Evolutionary conservation across 2,329 filamentous ascomycete genomes (phyloP), one percentile per base, ranked within the genome.

Genomic region (Intubia oerlemansii): DNA sequence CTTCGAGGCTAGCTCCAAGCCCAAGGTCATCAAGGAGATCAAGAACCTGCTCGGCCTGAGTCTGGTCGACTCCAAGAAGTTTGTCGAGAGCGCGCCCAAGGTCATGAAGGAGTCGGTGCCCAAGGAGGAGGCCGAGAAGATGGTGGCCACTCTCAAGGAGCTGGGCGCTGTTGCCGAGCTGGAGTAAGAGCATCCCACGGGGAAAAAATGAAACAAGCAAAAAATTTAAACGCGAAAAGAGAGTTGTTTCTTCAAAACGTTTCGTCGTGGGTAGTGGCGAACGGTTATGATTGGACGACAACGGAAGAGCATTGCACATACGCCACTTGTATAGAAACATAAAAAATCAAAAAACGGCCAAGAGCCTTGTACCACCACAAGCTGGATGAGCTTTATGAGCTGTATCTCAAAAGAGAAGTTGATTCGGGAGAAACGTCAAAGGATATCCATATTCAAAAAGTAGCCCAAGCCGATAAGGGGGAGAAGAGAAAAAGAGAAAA

Each of bases 21-120:
- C 90, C 45, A 99, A 99, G 76, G 63, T 98, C 45, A 99, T 98
- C 66, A 99, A 99, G 69, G 88, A 99, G 62, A 67, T 99, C 60
- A 99, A 99, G 72, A 73, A 70, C 46, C 65, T 98, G 69, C 62
- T 99, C 35, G 88, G 88, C 24, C 57, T 98, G 48, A 90, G 79
- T 51, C 66, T 99, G 59, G 90, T 99, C 42, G 88, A 99, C 56
- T 91, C 80, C 59, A 99, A 99, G 76, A 99, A 99, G 64, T 99
- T 99, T 47, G 88, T 98, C 40, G 88, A 99, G 66, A 81, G 79
- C 48, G 84, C 79, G 42, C 88, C 88, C 39, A 99, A 99, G 75
- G 60, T 80, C 53, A 79, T 99, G 80, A 95, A 95, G 73, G 88
- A 99, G 59, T 84, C 78, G 29, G 82, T 98, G 41, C 78, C 85